Base-by-base conservation (phyloP, 352 stramenopile genomes). In the Pythium phragmitis region DNA sequence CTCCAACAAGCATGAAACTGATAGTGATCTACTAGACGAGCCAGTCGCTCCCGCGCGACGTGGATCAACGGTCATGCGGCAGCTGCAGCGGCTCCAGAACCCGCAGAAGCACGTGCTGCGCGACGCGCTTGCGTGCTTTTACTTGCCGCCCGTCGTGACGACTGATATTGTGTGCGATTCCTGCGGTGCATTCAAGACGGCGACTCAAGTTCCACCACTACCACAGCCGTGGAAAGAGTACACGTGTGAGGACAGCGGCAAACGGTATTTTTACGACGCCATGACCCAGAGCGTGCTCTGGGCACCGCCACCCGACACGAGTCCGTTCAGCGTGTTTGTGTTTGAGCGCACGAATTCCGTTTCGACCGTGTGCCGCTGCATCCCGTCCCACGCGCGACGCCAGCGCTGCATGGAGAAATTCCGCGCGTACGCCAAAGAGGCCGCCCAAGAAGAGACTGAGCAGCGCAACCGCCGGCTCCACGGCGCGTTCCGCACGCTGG, bases 291-390 rank as follows among this genome's bases (percentile, higher is more conserved):
- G 77, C 26, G 77, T 90, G 37, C 60, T 73, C 21, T 90, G 77
- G 77, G 53, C 63, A 0, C 79, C 75, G 6, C 81, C 79, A 9
- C 63, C 65, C 7, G 67, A 61, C 30, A 71, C 77, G 11, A 61
- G 74, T 36, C 47, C 63, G 7, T 75, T 86, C 16, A 82, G 73
- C 36, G 36, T 68, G 16, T 49, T 80, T 23, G 81, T 88, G 2
- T 90, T 88, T 57, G 70, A 84, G 45, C 69, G 69, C 41, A 88
- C 79, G 1, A 86, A 85, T 52, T 85, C 81, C 7, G 67, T 87
- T 8, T 73, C 64, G 23, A 85, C 67, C n/a, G 67, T 90, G 7
- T 90, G 79, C 19, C 75, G 61, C 53, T 90, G 79, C 46, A 87
- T 85, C 13, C 81, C 77, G 37, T 87, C 81, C 30, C 70, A 70